These are phyloP conservation scores for Trichaptum fuscoviolaceum DNA, from an alignment of 768 basidiomycete genomes.

Conservation along the genomic window DNA sequence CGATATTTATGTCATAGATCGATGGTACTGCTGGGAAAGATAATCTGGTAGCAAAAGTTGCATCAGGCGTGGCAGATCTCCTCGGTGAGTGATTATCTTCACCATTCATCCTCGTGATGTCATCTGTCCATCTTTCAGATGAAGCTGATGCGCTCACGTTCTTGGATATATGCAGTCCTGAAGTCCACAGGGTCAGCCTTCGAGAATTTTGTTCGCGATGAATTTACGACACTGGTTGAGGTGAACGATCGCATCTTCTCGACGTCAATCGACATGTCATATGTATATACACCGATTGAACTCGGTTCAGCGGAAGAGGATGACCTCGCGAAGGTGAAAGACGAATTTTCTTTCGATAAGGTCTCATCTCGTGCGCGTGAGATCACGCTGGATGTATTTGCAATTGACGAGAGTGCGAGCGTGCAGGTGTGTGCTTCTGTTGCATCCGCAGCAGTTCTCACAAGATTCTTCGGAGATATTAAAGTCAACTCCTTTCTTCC, in stretches of 20 bases:
- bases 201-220: conserved; percentile 73
- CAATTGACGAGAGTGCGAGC: conserved; percentile 83
- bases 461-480: neutral
- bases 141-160: neutral
- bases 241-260: conserved; percentile 89
- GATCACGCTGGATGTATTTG: conserved; percentile 77
- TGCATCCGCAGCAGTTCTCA: neutral
- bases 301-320: conserved; percentile 29
- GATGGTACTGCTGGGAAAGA: conserved; percentile 62
- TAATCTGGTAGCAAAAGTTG: conserved; percentile 54
- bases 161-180: conserved; percentile 50
- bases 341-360: conserved; percentile 55
- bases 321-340: conserved; percentile 33
- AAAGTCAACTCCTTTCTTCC: neutral
- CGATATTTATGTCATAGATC: conserved; percentile 35
- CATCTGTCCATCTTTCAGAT: neutral
- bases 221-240: conserved; percentile 80
- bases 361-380: conserved; percentile 47
- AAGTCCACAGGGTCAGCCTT: conserved; percentile 89
- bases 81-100: conserved; percentile 50
- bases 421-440: conserved; percentile 63
- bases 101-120: neutral
- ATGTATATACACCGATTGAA: conserved; percentile 50
- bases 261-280: conserved; percentile 76
- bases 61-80: conserved; percentile 71